Conservation (phyloP, 2,329 filamentous ascomycete genomes). For the Aspergillus novoparasiticus region DNA sequence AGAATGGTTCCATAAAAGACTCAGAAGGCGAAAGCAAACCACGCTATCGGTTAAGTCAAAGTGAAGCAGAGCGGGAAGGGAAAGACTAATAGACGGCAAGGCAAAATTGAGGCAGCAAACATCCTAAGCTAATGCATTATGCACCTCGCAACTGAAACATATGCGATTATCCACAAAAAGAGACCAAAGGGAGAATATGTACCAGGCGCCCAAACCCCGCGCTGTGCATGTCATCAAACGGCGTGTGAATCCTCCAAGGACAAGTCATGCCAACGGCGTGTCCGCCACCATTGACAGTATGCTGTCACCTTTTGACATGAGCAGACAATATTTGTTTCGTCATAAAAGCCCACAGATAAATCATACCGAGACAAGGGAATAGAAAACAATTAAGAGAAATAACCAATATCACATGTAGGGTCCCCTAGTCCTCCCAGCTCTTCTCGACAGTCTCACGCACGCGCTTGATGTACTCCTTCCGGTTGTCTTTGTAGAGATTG, state of each 20-base stretch:
- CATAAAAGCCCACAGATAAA: constrained; percentile 11
- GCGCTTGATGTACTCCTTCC: constrained; percentile 92
- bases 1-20: neutral
- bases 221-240: constrained; percentile 43
- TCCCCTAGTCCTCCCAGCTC: constrained; percentile 86
- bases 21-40: neutral
- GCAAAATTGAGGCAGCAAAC: constrained; percentile 5
- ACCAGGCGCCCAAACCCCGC: constrained; percentile 46
- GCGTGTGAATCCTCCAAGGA: constrained; percentile 18
- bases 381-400: neutral
- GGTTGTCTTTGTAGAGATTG: constrained; percentile 97
- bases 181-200: constrained; percentile 24
- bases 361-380: constrained; percentile 4
- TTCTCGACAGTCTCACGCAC: constrained; percentile 98
- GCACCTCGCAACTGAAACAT: constrained; percentile 19
- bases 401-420: neutral
- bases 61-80: neutral
- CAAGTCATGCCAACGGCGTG: constrained; percentile 15
- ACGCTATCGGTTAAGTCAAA: neutral
- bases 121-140: constrained; percentile 19
- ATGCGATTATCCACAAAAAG: constrained; percentile 27
- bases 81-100: constrained; percentile 1
- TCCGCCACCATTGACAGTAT: constrained; percentile 10
- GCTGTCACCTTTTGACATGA: constrained; percentile 8
- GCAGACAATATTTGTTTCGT: constrained; percentile 14